Evolutionary conservation across 768 basidiomycete genomes (phyloP), one percentile per base, ranked within the genome.

Genomic region (Aureoboletus auriporus): DNA sequence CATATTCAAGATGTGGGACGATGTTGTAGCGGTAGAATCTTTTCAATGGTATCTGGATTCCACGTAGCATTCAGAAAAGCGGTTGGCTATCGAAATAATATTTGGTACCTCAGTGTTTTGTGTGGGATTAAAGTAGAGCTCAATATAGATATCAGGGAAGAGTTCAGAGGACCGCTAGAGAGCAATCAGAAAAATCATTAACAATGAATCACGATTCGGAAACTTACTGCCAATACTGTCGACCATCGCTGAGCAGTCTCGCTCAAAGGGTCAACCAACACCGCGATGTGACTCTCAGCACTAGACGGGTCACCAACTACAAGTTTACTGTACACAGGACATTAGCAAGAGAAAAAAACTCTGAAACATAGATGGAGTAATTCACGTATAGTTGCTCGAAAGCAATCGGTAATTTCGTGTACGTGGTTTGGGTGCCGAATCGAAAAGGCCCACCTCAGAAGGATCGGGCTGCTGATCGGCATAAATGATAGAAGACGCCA

Each of bases 11-110:
- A 4, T 68, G 63, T 2, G 82, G 74, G 2, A 71, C 61, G 5
- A 93, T 68, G 44, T 82, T 84, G 61, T 85, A 91, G 7, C 89
- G 85, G 64, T 96, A 98, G 73, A 97, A 98, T 14, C 86, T 79
- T 65, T 96, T 97, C 37, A 98, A 69, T 0, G 93, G 93, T 26
- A 96, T 72, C 89, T 96, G 52, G 2, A 26, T 38, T 17, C 46
- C 37, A 16, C 13, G 13, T 16, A 10, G 1, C 17, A 8, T 45
- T 46, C 35, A 58, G 30, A 41, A n/a, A 27, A 28, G n/a, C 6
- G 16, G 16, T 23, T n/a, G 35, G 42, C 2, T 38, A n/a, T 12
- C 13, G 7, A 33, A 34, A 27, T 0, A 14, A 39, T 1, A 30
- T 13, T 38, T 57, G 75, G 27, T 50, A 92, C 92, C 69, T 97